Percentiles rank a stretch among this genome's conserved stretches.
phyloP scores from a whole-genome alignment of 2,329 filamentous ascomycete species.

The Rutstroemia sp. region DNA sequence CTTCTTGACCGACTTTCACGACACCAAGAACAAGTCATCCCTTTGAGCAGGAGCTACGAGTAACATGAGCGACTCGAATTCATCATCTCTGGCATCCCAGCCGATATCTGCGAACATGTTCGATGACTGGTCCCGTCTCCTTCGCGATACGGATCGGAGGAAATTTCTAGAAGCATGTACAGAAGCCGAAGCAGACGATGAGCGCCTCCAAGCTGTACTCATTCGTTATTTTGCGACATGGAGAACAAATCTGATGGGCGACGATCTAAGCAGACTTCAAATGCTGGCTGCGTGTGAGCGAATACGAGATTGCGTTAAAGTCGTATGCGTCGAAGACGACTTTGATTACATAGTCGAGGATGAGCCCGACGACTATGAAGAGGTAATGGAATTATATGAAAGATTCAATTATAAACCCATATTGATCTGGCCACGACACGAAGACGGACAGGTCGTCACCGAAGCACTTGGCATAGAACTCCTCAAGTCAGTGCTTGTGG shows the following conservation, averaged over 20 bases:
- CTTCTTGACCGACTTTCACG: constrained; percentile 2
- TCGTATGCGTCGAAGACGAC: constrained; percentile 10
- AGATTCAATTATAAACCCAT: too few species aligned
- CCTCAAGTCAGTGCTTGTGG: constrained; percentile 10
- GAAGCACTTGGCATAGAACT: constrained; percentile 9
- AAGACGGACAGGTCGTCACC: constrained; percentile 9
- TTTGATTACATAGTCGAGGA: background rate
- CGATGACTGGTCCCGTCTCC: constrained; percentile 9
- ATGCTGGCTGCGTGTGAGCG: constrained; percentile 5
- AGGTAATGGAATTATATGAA: too few species aligned
- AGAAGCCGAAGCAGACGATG: constrained; percentile 8
- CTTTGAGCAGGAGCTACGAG: constrained; percentile 5
- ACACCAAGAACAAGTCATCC: constrained; percentile 10
- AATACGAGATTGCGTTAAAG: constrained; percentile 10
- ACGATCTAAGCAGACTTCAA: constrained; percentile 10
- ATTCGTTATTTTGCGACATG: constrained; percentile 9
- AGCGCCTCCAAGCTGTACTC: constrained; percentile 7
- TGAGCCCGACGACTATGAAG: background rate
- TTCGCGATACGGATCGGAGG: constrained; percentile 8
- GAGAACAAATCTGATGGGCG: constrained; percentile 10
- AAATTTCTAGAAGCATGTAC: constrained; percentile 7
- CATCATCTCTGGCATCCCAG: constrained; percentile 6
- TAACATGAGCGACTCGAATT: constrained; percentile 9
- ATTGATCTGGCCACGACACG: constrained; percentile 3
- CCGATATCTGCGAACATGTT: constrained; percentile 8